A percentile compares a stretch with the other conserved stretches of the same genome.
These are phyloP conservation scores for Podospora didyma DNA, from an alignment of 495 filamentous ascomycete genomes.

Conservation along the genomic window DNA sequence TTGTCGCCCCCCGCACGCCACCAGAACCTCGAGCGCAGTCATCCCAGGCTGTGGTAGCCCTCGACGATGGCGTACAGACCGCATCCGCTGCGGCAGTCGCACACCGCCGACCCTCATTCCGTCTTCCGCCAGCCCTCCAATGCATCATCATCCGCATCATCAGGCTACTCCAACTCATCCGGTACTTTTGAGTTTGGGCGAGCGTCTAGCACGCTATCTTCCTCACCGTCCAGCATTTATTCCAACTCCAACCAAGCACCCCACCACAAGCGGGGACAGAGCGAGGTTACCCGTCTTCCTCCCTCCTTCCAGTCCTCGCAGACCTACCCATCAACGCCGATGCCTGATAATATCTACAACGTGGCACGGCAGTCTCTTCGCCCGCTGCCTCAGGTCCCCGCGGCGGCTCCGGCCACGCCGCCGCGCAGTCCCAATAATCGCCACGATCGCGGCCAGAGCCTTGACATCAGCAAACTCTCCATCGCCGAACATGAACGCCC, in stretches of 20 bases:
- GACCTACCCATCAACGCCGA: constrained; percentile 40
- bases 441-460: constrained; percentile 46
- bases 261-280: constrained; percentile 69
- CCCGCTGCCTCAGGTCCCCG: constrained; percentile 67
- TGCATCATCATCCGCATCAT: constrained; percentile 70
- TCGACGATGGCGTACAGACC: constrained; percentile 49
- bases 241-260: constrained; percentile 39
- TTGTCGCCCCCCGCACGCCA: constrained; percentile 13
- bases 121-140: constrained; percentile 71
- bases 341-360: constrained; percentile 58
- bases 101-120: constrained; percentile 55
- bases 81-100: constrained; percentile 58
- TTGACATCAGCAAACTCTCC: constrained; percentile 48
- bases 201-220: constrained; percentile 67
- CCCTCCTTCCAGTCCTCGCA: constrained; percentile 33
- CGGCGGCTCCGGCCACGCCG: constrained; percentile 30
- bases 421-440: constrained; percentile 13
- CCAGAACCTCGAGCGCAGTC: not conserved
- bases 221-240: constrained; percentile 63
- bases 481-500: constrained; percentile 29
- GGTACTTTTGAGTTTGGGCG: constrained; percentile 62
- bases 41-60: constrained; percentile 20
- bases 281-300: constrained; percentile 56
- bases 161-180: constrained; percentile 68
- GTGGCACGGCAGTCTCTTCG: constrained; percentile 71